Evolutionary conservation across 169 alveolate genomes (phyloP), one percentile per base, ranked within the genome.

Genomic region (Plasmodium fragile): DNA sequence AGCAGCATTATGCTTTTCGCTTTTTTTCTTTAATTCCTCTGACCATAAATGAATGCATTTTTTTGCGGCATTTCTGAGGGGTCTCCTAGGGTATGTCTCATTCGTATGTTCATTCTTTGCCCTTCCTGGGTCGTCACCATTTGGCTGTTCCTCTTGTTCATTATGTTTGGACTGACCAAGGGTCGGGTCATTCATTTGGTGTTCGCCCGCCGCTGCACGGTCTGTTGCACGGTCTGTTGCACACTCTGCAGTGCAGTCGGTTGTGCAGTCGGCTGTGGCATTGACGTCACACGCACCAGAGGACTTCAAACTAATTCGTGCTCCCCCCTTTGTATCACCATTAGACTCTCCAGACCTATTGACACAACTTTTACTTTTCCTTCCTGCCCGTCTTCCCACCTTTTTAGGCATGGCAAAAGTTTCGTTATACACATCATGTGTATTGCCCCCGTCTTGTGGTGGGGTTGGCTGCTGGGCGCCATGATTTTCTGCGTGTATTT

Each of bases 51-150:
- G 65, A 32, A 89, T 89, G 30, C 94, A 89, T 59, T 78, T 89
- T 22, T 79, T 89, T 2, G 94, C 94, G 11, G 94, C 94, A 55
- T 89, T 89, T 65, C 94, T 59, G 65, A 55, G 80, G 8, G 94
- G 94, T 13, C 94, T 55, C 72, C 72, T 89, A 5, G 41, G 8
- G 49, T 80, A 89, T 13, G 18, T 87, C 41, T 16, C 87, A 52
- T 77, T 65, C 16, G 16, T 28, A 53, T 13, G 39, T 22, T 65
- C 25, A 22, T 69, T 34, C 8, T 16, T 78, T 43, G 8, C 49
- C 28, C 49, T 49, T 16, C 18, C 34, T 53, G 43, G 1, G 0
- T 16, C 5, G 43, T n/a, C 32, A 13, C 34, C 45, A 25, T 28
- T 65, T 65, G 75, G 6, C 2, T 65, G 39, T 65, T 65, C 75